Evolutionary conservation across 768 basidiomycete genomes (phyloP), one percentile per base, ranked within the genome.

Genomic region (Kwoniella europaea): DNA sequence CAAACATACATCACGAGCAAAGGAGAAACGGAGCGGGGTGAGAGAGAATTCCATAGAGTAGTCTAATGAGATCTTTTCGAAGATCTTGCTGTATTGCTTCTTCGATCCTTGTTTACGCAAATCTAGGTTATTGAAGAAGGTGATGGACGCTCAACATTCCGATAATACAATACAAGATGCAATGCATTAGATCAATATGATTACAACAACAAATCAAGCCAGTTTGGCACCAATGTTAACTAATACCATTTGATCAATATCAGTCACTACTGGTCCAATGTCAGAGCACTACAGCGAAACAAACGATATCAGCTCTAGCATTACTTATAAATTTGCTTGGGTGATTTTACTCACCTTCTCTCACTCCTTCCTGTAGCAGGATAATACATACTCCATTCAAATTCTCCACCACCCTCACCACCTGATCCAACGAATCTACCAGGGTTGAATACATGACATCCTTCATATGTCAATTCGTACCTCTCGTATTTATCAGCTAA

Each of bases 371-470:
- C 84, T 69, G 90, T 91, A 2, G 92, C 89, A 13, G 95, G 95
- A 68, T 90, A 92, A 76, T 95, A 99, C 2, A 93, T 92, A 12
- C 91, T 93, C 86, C 98, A 98, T 5, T 88, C 87, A 74, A 93
- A 91, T 5, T 90, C 79, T 20, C 79, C 79, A 43, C 71, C 77
- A 24, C 68, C 74, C 43, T 73, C 76, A 24, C 76, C 73, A 7
- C 71, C 88, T 60, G 88, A 91, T 4, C 92, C 89, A 15, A 94
- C 86, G 80, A 98, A 98, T 61, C 91, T 90, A 20, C 97, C 95
- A 0, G 97, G 97, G 82, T 99, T 99, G 87, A 98, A 94, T 29
- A 98, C 97, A 84, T 98, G 97, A 77, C 97, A 98, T 12, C 94
- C 94, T 69, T 95, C 94, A 82, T 99, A 99, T 0, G 95, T 98